Evolutionary conservation across 495 filamentous ascomycete genomes (phyloP).

Genomic region (Hypoxylon rickii): DNA sequence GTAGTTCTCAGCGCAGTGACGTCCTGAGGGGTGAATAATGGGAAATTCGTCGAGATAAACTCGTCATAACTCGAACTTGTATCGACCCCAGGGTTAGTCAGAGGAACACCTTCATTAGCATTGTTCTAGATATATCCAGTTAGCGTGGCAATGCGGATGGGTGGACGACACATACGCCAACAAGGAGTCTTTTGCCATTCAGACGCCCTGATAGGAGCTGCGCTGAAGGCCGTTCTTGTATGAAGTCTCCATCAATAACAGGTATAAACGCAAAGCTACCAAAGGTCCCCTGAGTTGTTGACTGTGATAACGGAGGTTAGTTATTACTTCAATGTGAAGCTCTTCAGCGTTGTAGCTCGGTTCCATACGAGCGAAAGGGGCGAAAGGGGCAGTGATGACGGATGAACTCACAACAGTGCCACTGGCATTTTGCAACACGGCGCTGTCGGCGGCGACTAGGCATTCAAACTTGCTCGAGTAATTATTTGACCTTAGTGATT

Average conservation of each 20-base stretch:
- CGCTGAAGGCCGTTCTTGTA: conserved; percentile 57
- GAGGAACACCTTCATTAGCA: conserved; percentile 37
- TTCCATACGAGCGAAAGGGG: too few species aligned
- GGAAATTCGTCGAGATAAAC: conserved; percentile 27
- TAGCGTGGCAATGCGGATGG: background rate
- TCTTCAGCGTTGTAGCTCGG: too few species aligned
- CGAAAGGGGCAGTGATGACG: too few species aligned
- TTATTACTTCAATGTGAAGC: too few species aligned
- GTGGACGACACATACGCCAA: conserved; percentile 19
- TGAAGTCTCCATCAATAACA: conserved; percentile 64
- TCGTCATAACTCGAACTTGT: conserved; percentile 17
- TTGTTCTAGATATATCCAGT: conserved; percentile 28
- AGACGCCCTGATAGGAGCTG: conserved; percentile 55
- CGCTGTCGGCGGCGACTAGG: conserved; percentile 45
- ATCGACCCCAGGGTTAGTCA: conserved; percentile 28
- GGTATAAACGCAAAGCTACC: conserved; percentile 66
- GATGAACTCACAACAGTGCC: too few species aligned
- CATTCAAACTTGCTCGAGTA: conserved; percentile 35
- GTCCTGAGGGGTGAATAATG: conserved; percentile 31
- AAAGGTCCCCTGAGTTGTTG: conserved; percentile 34
- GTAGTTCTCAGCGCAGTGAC: conserved; percentile 11
- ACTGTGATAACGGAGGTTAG: too few species aligned
- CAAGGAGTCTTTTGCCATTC: conserved; percentile 34
- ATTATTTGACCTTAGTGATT: conserved; percentile 15
- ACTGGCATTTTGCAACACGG: conserved; percentile 60